Conservation (phyloP, 495 filamentous ascomycete genomes). For the Tetracladium setigerum region DNA sequence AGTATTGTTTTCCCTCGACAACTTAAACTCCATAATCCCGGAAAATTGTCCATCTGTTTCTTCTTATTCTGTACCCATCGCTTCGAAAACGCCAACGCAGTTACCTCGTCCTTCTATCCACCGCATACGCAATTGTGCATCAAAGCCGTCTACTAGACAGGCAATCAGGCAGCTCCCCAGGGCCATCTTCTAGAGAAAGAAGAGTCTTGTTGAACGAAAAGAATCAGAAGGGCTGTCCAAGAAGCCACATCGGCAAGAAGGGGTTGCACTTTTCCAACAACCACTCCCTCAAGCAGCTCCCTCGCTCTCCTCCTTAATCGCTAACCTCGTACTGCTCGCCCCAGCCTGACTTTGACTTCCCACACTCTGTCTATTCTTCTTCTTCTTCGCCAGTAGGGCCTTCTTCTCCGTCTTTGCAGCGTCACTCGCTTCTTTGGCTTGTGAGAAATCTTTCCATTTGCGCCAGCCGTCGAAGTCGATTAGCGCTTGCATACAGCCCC, state of each 20-base stretch:
- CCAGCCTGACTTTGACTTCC: conserved; percentile 4
- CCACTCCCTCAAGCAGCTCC: neutral
- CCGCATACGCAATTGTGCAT: too few species aligned
- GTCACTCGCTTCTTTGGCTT: neutral
- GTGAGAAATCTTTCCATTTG: conserved; percentile 81
- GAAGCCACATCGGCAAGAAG: too few species aligned
- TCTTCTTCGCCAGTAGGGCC: conserved; percentile 3
- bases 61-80: neutral
- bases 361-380: conserved; percentile 11
- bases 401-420: neutral
- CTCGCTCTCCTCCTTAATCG: conserved; percentile 8
- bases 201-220: too few species aligned
- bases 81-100: neutral
- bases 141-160: too few species aligned
- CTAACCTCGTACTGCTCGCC: neutral
- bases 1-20: too few species aligned
- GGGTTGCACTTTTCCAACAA: too few species aligned
- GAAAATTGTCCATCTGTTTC: too few species aligned
- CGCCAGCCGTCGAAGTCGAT: conserved; percentile 99
- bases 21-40: too few species aligned
- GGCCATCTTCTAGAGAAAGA: too few species aligned
- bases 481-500: conserved; percentile 98
- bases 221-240: too few species aligned
- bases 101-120: too few species aligned
- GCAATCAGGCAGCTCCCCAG: too few species aligned